phyloP scores from a whole-genome alignment of 306 rosid genomes.

The Leucaena leucocephala region DNA sequence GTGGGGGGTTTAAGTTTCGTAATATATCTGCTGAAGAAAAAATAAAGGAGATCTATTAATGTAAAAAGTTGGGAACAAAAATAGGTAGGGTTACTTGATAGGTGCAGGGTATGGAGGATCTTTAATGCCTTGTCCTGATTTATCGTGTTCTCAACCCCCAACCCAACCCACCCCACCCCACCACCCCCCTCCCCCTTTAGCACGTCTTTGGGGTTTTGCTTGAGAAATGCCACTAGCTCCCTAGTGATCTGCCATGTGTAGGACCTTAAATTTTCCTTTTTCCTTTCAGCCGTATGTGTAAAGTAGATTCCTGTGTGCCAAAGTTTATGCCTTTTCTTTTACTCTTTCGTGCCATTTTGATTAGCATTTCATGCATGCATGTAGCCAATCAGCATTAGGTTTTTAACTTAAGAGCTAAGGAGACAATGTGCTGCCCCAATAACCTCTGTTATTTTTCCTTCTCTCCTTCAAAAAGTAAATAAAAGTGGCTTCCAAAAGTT shows the following conservation, averaged over 20 bases:
- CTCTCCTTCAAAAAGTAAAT: background rate
- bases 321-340: background rate
- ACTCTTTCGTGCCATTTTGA: background rate
- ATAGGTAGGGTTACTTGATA: background rate
- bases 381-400: background rate
- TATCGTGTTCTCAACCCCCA: background rate
- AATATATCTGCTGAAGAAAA: background rate
- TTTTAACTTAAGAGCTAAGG: background rate
- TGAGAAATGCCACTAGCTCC: constrained; percentile 28
- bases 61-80: background rate
- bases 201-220: constrained; percentile 19
- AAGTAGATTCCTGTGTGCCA: constrained; percentile 38
- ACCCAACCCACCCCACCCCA: too few relatives aligned
- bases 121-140: constrained; percentile 20
- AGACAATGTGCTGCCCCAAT: background rate
- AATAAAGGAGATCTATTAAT: background rate
- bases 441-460: background rate
- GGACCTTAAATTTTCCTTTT: constrained; percentile 41
- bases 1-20: constrained; percentile 10
- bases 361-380: background rate
- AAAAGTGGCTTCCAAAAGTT: background rate
- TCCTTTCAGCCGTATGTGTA: constrained; percentile 32
- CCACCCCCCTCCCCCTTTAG: background rate
- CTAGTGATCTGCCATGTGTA: constrained; percentile 35
- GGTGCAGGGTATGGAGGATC: constrained; percentile 7